A percentile compares a stretch with the other conserved stretches of the same genome.
Evolutionary conservation across 2,329 filamentous ascomycete genomes (phyloP).

Genomic region (Paecilomyces formosus): DNA sequence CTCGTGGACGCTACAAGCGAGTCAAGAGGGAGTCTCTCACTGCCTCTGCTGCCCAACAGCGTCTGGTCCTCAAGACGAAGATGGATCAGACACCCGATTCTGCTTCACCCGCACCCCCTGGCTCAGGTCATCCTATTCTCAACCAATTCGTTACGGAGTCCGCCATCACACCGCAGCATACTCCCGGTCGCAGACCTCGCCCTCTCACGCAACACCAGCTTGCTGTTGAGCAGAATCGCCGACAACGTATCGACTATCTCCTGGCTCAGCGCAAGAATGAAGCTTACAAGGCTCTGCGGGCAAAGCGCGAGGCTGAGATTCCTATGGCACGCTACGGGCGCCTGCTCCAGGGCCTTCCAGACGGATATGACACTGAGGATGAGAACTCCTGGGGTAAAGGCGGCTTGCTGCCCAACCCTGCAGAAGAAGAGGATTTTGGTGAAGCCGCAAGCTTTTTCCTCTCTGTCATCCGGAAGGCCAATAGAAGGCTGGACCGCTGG

Average conservation of each 20-base stretch:
- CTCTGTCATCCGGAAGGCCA: slow-evolving; percentile 35
- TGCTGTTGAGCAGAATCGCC: slow-evolving; percentile 42
- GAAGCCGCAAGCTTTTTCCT: slow-evolving; percentile 40
- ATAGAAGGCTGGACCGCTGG: slow-evolving; percentile 39
- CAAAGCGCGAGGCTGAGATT: slow-evolving; percentile 30
- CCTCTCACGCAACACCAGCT: slow-evolving; percentile 44
- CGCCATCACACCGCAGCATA: slow-evolving; percentile 17
- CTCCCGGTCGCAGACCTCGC: slow-evolving; percentile 34
- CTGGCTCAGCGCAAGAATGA: slow-evolving; percentile 35
- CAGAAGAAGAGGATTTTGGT: slow-evolving; percentile 40
- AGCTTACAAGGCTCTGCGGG: slow-evolving; percentile 28
- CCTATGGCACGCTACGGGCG: slow-evolving; percentile 35
- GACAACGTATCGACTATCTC: slow-evolving; percentile 41
- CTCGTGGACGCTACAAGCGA: slow-evolving; percentile 32
- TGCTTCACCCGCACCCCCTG: slow-evolving; percentile 36
- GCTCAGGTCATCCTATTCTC: slow-evolving; percentile 33
- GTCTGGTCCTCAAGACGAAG: slow-evolving; percentile 38
- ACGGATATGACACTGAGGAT: slow-evolving; percentile 41
- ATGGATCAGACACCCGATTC: slow-evolving; percentile 36
- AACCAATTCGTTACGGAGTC: slow-evolving; percentile 32
- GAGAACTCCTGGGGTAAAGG: slow-evolving; percentile 38
- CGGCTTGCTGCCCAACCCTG: slow-evolving; percentile 33
- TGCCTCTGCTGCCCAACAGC: slow-evolving; percentile 28
- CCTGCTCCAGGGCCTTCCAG: slow-evolving; percentile 34
- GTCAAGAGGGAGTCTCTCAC: slow-evolving; percentile 29